phyloP scores from a whole-genome alignment of 2,329 filamentous ascomycete genomes.

The Aspergillus hortae region DNA sequence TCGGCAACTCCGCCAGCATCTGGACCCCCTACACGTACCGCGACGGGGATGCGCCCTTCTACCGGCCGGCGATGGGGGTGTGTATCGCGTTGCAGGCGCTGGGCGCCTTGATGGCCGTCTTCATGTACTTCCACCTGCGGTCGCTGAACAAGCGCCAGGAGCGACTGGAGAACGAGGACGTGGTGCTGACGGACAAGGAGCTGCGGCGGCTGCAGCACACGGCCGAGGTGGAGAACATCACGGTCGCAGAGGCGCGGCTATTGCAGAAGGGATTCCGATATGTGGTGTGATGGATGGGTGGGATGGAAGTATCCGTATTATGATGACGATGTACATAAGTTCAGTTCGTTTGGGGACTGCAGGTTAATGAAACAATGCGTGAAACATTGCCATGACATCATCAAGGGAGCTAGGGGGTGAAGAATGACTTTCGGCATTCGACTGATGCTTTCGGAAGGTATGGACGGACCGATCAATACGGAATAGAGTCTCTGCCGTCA shows the following conservation, averaged over 20 bases:
- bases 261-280: constrained; percentile 56
- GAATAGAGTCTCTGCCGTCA: no score
- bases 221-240: constrained; percentile 51
- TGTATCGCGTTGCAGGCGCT: constrained; percentile 40
- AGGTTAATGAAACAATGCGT: neutral
- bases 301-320: neutral
- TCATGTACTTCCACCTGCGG: constrained; percentile 38
- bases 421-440: no score
- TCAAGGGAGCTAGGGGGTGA: no score
- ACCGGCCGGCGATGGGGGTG: constrained; percentile 40
- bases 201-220: constrained; percentile 47
- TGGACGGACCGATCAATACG: no score
- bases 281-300: constrained; percentile 32
- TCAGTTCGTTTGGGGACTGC: no score
- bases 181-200: constrained; percentile 46
- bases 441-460: no score
- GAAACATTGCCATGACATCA: no score
- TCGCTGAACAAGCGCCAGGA: constrained; percentile 50
- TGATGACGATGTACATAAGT: neutral
- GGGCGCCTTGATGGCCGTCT: constrained; percentile 31
- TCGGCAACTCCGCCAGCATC: constrained; percentile 53
- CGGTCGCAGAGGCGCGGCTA: constrained; percentile 46
- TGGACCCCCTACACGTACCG: constrained; percentile 52
- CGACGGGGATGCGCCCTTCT: constrained; percentile 36
- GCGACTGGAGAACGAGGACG: constrained; percentile 48